Percentiles rank a stretch among this genome's conserved stretches.
These are phyloP conservation scores for Fusarium floridanum DNA, from an alignment of 2,329 filamentous ascomycete species.

Conservation along the genomic window DNA sequence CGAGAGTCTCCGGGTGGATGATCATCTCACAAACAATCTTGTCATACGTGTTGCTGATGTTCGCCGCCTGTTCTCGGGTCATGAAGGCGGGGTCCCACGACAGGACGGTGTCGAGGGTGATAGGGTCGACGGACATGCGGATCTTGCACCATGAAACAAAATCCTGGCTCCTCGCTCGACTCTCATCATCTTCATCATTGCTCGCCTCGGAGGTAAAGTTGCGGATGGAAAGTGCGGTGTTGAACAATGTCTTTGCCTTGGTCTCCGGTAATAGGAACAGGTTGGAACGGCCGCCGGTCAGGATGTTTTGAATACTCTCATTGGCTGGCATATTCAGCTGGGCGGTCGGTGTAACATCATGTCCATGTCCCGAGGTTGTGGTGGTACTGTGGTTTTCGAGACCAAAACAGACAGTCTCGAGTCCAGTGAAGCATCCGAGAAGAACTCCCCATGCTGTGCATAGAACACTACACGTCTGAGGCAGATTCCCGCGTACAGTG, in stretches of 20 bases:
- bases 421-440: constrained; percentile 38
- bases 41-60: constrained; percentile 63
- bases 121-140: constrained; percentile 34
- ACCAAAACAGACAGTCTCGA: constrained; percentile 38
- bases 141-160: constrained; percentile 33
- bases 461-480: constrained; percentile 21
- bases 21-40: constrained; percentile 60
- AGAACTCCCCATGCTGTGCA: constrained; percentile 33
- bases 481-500: background rate
- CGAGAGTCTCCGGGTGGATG: constrained; percentile 52
- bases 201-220: constrained; percentile 38
- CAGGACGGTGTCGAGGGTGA: constrained; percentile 37
- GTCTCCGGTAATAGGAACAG: background rate
- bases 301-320: constrained; percentile 1
- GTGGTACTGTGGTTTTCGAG: constrained; percentile 19
- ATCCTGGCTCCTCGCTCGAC: background rate
- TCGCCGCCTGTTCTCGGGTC: constrained; percentile 56
- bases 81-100: constrained; percentile 56
- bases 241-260: constrained; percentile 54
- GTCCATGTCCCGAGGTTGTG: background rate
- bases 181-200: constrained; percentile 36
- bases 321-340: constrained; percentile 17
- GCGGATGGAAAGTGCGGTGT: constrained; percentile 56
- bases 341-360: background rate
- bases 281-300: background rate